A percentile compares a stretch with the other conserved stretches of the same genome.
These are phyloP conservation scores for Colletotrichum musicola DNA, from an alignment of 2,329 filamentous ascomycete species.

Conservation along the genomic window DNA sequence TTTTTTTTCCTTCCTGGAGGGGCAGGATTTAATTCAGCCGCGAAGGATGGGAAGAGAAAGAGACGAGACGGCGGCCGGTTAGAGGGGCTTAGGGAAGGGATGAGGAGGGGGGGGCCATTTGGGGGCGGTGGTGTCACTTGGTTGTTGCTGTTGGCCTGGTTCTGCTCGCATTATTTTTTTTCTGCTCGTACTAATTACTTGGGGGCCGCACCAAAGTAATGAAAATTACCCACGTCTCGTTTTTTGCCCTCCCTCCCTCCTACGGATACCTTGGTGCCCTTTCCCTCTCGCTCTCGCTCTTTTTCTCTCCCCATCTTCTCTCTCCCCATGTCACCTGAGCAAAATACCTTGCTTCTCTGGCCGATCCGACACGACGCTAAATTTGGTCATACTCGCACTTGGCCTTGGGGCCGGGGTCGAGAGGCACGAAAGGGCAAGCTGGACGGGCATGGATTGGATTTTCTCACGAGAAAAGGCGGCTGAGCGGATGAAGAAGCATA, in stretches of 20 bases:
- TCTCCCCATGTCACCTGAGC: conserved; percentile 20
- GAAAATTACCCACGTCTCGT: neutral
- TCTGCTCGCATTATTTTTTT: conserved; percentile 20
- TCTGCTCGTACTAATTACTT: conserved; percentile 10
- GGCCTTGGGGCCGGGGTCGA: conserved; percentile 12
- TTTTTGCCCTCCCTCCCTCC: neutral
- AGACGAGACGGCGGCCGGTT: neutral
- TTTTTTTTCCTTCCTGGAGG: neutral
- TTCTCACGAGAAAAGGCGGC: neutral
- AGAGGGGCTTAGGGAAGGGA: neutral
- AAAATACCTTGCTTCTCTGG: conserved; percentile 2
- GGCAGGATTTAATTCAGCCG: conserved; percentile 5
- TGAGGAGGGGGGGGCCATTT: neutral
- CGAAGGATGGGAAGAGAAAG: neutral
- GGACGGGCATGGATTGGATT: neutral
- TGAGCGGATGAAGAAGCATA: too few relatives aligned
- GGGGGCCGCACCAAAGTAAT: conserved; percentile 17
- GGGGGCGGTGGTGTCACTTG: conserved; percentile 22
- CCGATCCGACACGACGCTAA: conserved; percentile 18
- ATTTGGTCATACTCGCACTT: conserved; percentile 2
- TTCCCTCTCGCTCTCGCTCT: neutral
- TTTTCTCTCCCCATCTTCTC: neutral
- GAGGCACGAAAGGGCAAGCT: neutral
- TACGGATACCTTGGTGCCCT: too few relatives aligned
- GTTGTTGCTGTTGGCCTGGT: neutral